Base-by-base conservation (phyloP, 768 basidiomycete species). In the Gymnopilus dilepis region DNA sequence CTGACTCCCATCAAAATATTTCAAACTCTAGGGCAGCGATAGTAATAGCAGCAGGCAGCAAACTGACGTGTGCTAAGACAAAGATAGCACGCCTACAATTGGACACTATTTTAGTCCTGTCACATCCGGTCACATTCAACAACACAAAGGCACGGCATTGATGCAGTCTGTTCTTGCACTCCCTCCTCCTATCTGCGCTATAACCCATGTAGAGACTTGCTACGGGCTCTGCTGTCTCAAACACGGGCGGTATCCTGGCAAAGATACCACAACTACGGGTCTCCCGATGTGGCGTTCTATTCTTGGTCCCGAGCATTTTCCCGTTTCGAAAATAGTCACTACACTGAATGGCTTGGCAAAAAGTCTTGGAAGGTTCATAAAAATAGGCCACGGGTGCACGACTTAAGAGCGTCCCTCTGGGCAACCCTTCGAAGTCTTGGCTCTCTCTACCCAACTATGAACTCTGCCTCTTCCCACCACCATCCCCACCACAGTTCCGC, bases 331-430 rank as follows among this genome's bases (percentile, higher is more conserved):
- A 79, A 79, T 79, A 79, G 77, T 74, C 70, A n/a, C 74, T 70
- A 66, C 65, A 67, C 66, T 61, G 53, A 62, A 71, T 65, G 73
- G 67, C 80, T 81, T 81, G 80, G 79, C 80, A 80, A 76, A 78
- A 77, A 76, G 71, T 71, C 78, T 81, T 80, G 79, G 78, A 62
- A 65, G 63, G 67, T 59, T 67, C 69, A 73, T 74, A 81, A 80
- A 80, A 81, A 81, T 81, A 81, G 79, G 69, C 57, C 70, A 65
- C 65, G 53, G 71, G 68, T 72, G 72, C 68, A 76, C 73, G 76
- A 75, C 79, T 78, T 80, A 81, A 81, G 77, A 80, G 74, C 75
- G 72, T 73, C 70, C 70, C 73, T 71, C 68, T 75, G 74, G 70
- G 70, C 73, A 67, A 65, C 72, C n/a, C 70, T 73, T 72, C 66